Base-by-base conservation (phyloP, 169 alveolate genomes). In the Theileria parva region DNA sequence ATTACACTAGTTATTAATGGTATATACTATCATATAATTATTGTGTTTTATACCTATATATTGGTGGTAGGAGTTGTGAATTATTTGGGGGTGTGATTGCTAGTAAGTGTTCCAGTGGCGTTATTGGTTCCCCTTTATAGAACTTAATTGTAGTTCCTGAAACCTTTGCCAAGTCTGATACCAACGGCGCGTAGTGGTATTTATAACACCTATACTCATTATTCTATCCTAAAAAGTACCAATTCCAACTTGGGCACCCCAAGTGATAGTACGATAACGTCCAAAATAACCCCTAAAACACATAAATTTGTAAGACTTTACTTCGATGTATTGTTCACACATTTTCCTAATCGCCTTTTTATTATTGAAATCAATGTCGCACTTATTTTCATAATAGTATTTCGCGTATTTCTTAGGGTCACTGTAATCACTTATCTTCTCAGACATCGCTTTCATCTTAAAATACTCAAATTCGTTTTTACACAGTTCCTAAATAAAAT, bases 211-310 rank as follows among this genome's bases (percentile, higher is more conserved):
- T 81, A 79, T 30, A 68, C 34, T 9, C 32, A 11, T 63, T 7
- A 3, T 53, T 15, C n/a, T n/a, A n/a, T n/a, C n/a, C n/a, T n/a
- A n/a, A n/a, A n/a, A n/a, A 7, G 30, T 30, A 81, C 88, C 90
- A 84, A 44, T 84, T 75, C 90, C 90, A 84, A 50, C 90, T 77
- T 27, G 90, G 86, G 73, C 86, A 84, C 23, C 70, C 86, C 32
- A 53, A 71, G 21, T 84, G 86, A 55, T 84, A 84, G 70, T 84
- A 84, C 59, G 70, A 65, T 53, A 84, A 55, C 12, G 64, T 84
- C 90, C 90, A 84, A 65, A 77, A 77, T 12, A 84, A 60, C 13
- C 90, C 90, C 86, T 80, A 25, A 19, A 51, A 13, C 17, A 3
- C 5, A 12, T 66, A 7, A 7, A 9, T 6, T 65, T 34, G 30